Base-by-base conservation (phyloP, 2,329 filamentous ascomycete genomes). In the Trichophyton benhamiae region DNA sequence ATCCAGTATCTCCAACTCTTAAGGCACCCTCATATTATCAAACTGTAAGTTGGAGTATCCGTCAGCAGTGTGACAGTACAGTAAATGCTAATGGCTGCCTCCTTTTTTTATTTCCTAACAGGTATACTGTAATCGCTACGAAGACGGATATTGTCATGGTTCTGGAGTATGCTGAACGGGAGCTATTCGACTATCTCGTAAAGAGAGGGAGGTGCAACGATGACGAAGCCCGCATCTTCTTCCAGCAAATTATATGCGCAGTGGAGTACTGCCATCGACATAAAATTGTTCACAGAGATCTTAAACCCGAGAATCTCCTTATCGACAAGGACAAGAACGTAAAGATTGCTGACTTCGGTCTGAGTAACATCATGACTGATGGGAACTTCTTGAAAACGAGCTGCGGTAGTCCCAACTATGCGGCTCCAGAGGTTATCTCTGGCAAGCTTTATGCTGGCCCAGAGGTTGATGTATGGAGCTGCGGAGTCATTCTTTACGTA, bases 291-390 rank as follows among this genome's bases (percentile, higher is more conserved):
- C 94, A 99, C 75, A 87, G 94, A 73, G 94, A 99, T 74, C 78
- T 99, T 65, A 99, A 99, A 75, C 94, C 94, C 8, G 94, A 99
- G 79, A 99, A 99, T 72, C 78, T 99, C 57, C 83, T 99, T 49
- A 85, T 99, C 59, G 94, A 99, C 76, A 89, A 95, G 66, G 87
- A 95, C 63, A 87, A 96, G 71, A 96, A 99, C 70, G 92, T 99
- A 76, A 99, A 99, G 79, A 99, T 99, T 77, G 94, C 94, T 69
- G 94, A 99, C 76, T 99, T 99, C 68, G 94, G 94, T 62, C 80
- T 99, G 62, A 97, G 92, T 79, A 99, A 99, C 73, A 99, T 99
- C 77, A 99, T 99, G 94, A 97, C 94, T 0, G 94, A 99, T 72
- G 94, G 94, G 27, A 99, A 99, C 73, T 99, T 99, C 72, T 83